Percentiles rank a stretch among this genome's conserved stretches.
Conservation (phyloP, 1,139 yeast genomes). For the Hansenula lynferdii region DNA sequence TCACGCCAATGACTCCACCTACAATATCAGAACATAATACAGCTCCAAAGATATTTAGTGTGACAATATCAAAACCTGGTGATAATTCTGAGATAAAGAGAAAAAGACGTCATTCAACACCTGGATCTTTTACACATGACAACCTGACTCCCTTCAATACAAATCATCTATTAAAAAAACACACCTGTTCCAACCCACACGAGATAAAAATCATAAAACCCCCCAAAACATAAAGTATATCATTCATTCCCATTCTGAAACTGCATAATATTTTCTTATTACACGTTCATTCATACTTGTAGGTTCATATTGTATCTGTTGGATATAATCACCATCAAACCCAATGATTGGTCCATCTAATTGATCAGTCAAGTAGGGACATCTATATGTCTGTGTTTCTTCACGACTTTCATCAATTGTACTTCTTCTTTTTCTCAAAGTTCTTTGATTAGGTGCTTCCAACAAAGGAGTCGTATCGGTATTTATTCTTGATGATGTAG, state of each 20-base stretch:
- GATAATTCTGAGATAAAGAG: not conserved
- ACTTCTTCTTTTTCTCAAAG: constrained; percentile 22
- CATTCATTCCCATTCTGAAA: constrained; percentile 38
- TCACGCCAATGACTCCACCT: not conserved
- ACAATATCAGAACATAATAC: not conserved
- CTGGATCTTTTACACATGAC: too few species aligned
- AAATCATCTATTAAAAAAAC: too few species aligned
- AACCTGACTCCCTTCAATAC: too few species aligned
- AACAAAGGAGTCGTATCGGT: not conserved
- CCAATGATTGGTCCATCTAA: constrained; percentile 78
- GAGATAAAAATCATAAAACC: too few species aligned
- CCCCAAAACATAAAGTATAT: not conserved
- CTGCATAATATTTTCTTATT: constrained; percentile 18
- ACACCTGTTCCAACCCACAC: too few species aligned
- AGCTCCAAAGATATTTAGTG: not conserved
- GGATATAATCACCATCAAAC: constrained; percentile 54
- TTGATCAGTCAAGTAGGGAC: constrained; percentile 63
- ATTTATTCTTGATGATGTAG: not conserved
- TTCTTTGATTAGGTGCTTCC: constrained; percentile 5
- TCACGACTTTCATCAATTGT: constrained; percentile 68
- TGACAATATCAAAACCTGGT: not conserved
- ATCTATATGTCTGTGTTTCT: constrained; percentile 61
- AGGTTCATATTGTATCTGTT: constrained; percentile 47
- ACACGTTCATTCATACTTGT: constrained; percentile 37
- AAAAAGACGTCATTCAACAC: too few species aligned